phyloP scores from a whole-genome alignment of 2,329 filamentous ascomycete species.

The Talaromyces sp. region DNA sequence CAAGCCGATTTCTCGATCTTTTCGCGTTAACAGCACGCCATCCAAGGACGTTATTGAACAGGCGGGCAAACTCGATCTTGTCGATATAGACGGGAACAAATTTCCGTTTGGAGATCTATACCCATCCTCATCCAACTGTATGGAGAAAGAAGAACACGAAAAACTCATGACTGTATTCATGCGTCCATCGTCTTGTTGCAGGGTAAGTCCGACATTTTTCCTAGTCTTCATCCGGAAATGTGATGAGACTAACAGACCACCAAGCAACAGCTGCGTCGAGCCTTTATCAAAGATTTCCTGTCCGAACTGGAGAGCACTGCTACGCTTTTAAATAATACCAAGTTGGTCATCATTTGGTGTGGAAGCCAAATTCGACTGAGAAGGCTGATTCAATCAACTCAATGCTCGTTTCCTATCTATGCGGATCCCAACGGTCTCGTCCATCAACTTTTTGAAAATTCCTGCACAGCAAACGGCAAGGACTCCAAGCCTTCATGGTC shows the following conservation, averaged over 20 bases:
- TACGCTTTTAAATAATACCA: constrained; percentile 50
- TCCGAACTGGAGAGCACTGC: constrained; percentile 18
- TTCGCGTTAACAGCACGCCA: constrained; percentile 4
- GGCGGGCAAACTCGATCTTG: constrained; percentile 35
- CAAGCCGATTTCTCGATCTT: not conserved
- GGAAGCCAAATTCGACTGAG: constrained; percentile 64
- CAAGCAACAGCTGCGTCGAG: constrained; percentile 52
- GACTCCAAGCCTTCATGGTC: not conserved
- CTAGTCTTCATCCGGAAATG: not conserved
- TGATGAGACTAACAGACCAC: constrained; percentile 61
- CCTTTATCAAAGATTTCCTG: constrained; percentile 1
- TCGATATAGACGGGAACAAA: constrained; percentile 57
- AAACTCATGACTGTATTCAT: constrained; percentile 43
- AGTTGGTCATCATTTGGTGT: constrained; percentile 67
- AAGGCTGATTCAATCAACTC: constrained; percentile 58
- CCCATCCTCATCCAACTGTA: constrained; percentile 16
- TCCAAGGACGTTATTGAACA: constrained; percentile 13
- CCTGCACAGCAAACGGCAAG: constrained; percentile 58
- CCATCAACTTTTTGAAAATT: constrained; percentile 65
- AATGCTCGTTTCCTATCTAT: constrained; percentile 69
- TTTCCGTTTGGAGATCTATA: constrained; percentile 61
- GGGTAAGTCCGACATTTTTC: constrained; percentile 6
- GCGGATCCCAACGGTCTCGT: constrained; percentile 65
- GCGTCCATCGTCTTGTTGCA: not conserved
- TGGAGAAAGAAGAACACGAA: constrained; percentile 38